A percentile compares a stretch with the other conserved stretches of the same genome.
These are phyloP conservation scores for Testicularia cyperi DNA, from an alignment of 1,284 basidiomycete genomes.

Conservation along the genomic window DNA sequence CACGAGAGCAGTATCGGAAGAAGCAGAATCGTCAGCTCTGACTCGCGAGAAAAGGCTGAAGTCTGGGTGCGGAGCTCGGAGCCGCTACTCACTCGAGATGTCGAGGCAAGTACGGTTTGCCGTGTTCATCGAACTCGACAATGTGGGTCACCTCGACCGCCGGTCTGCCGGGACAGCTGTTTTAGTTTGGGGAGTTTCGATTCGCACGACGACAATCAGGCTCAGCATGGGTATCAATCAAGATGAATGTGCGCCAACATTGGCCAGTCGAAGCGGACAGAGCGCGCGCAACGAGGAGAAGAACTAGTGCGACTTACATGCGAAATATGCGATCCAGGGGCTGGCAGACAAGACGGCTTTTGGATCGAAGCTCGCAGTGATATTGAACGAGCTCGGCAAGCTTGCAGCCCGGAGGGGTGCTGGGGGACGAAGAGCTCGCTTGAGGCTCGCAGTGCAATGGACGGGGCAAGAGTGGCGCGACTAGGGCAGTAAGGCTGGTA, in stretches of 20 bases:
- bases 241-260: no score
- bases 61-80: no score
- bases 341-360: slow-evolving; percentile 39
- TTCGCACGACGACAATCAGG: no score
- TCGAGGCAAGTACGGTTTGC: slow-evolving; percentile 30
- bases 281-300: neutral
- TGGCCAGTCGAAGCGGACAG: no score
- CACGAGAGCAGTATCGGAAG: neutral
- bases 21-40: neutral
- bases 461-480: neutral
- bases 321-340: slow-evolving; percentile 49
- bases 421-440: no score
- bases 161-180: slow-evolving; percentile 33
- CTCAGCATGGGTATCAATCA: no score
- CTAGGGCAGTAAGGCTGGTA: neutral
- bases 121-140: slow-evolving; percentile 38
- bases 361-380: slow-evolving; percentile 35
- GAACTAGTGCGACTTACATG: slow-evolving; percentile 8
- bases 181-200: no score
- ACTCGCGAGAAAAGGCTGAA: neutral
- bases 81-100: slow-evolving; percentile 27
- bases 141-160: slow-evolving; percentile 49
- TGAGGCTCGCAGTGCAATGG: slow-evolving; percentile 10
- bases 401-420: slow-evolving; percentile 6
- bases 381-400: slow-evolving; percentile 43